Evolutionary conservation across 805 yeast species (phyloP).

Genomic region (Pichia heedii): DNA sequence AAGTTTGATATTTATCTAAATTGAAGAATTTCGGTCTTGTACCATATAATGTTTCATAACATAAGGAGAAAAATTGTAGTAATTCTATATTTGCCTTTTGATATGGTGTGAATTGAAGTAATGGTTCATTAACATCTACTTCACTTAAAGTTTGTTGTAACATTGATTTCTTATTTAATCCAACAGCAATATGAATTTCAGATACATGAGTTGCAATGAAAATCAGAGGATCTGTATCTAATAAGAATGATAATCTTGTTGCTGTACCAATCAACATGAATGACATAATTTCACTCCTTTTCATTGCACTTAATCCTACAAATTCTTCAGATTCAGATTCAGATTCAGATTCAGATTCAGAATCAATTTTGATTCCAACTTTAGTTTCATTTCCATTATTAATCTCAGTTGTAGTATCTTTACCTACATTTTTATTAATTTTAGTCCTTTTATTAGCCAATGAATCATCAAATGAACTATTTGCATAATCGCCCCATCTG

Average conservation of each 20-base stretch:
- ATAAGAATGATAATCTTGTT: slow-evolving; percentile 73
- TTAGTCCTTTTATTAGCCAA: slow-evolving; percentile 7
- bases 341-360: too few species aligned
- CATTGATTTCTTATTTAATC: slow-evolving; percentile 72
- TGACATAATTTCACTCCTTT: slow-evolving; percentile 82
- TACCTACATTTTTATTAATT: slow-evolving; percentile 9
- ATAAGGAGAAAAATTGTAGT: slow-evolving; percentile 67
- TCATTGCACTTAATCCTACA: slow-evolving; percentile 76
- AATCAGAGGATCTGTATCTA: slow-evolving; percentile 63
- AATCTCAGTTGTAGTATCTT: neutral
- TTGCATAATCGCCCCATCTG: slow-evolving; percentile 80
- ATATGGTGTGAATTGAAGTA: slow-evolving; percentile 43
- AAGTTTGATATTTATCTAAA: slow-evolving; percentile 51
- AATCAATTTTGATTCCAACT: too few species aligned
- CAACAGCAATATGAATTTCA: slow-evolving; percentile 76
- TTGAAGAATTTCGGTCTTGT: slow-evolving; percentile 46
- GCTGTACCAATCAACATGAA: slow-evolving; percentile 92
- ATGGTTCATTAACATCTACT: slow-evolving; percentile 35
- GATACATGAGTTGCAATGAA: slow-evolving; percentile 79
- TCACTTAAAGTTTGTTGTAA: slow-evolving; percentile 64
- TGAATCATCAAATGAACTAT: slow-evolving; percentile 39
- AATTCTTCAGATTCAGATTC: slow-evolving; percentile 31
- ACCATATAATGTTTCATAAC: slow-evolving; percentile 76
- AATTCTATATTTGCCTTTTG: slow-evolving; percentile 78
- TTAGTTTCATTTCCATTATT: neutral